Evolutionary conservation across 2,329 filamentous ascomycete species (phyloP), one percentile per base, ranked within the genome.

Genomic region (Fusarium pseudonygamai): DNA sequence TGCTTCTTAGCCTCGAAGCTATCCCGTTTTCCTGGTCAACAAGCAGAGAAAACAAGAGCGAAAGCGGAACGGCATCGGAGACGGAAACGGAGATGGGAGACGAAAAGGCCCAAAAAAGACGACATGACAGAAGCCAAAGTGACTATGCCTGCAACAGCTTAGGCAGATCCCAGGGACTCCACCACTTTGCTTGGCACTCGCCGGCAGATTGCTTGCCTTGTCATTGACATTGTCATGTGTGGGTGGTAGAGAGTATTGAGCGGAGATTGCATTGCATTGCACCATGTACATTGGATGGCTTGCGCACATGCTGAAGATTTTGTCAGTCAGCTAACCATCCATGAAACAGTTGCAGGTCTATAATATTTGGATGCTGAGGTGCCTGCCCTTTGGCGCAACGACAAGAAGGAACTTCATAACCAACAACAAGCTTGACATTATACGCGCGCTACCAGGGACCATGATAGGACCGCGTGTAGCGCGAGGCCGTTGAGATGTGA

Each of bases 391-490:
- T 40, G 18, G 50, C 34, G 30, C 40, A 24, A 28, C 32, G 15
- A 43, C 32, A 20, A 60, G 34, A 46, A 37, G 50, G 26, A 52
- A 53, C 18, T 22, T 12, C 30, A 60, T 53, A 56, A 43, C 52
- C 53, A 58, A 55, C 70, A 57, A 32, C 39, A 55, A 67, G 32
- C 28, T 40, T 49, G 43, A 56, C 40, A 28, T 52, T 55, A 64
- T 64, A 69, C 50, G 60, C 58, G 65, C 60, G 64, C 43, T 72
- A 56, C 58, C 58, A 36, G 40, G 56, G 59, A 50, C 32, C 47
- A 34, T 71, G 65, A 69, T 68, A 72, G 53, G 59, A 52, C 69
- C 69, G 69, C 70, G 64, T 60, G 69, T 72, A 72, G 56, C 59
- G 70, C 52, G 70, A 65, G 39, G 56, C 69, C 69, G 64, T 69